Percentiles rank a stretch among this genome's conserved stretches.
phyloP scores from a whole-genome alignment of 257 asterid genomes.

The Anisodus tanguticus region DNA sequence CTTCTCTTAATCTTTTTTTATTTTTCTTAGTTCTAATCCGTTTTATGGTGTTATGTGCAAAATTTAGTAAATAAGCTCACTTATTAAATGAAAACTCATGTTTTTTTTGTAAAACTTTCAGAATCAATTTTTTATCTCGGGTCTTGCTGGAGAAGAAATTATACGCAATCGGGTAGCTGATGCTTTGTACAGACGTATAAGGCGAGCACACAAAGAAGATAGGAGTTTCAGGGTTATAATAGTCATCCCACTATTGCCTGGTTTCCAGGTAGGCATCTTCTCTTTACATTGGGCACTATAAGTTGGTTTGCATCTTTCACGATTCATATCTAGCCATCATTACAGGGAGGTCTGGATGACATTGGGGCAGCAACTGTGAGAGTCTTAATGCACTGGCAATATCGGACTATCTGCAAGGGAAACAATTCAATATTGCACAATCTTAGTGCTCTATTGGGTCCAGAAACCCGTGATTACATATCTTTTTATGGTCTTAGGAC shows the following conservation, averaged over 20 bases:
- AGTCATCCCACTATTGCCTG: conserved; percentile 92
- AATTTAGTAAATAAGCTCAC: conserved; percentile 6
- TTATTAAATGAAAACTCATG: background rate
- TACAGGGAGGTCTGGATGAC: conserved; percentile 95
- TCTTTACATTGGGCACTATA: background rate
- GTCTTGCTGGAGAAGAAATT: conserved; percentile 81
- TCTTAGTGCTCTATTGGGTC: conserved; percentile 73
- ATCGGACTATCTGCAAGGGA: conserved; percentile 83
- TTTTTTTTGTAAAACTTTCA: conserved; percentile 44
- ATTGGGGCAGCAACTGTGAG: conserved; percentile 96
- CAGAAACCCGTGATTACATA: conserved; percentile 66
- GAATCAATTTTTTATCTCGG: conserved; percentile 96
- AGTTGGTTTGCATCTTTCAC: conserved; percentile 25
- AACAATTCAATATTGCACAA: conserved; percentile 77
- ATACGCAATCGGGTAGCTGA: conserved; percentile 88
- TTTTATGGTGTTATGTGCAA: background rate
- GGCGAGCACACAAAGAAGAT: conserved; percentile 67
- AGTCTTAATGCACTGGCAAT: conserved; percentile 98
- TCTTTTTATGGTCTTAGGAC: conserved; percentile 89
- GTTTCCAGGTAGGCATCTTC: conserved; percentile 73
- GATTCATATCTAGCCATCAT: conserved; percentile 30
- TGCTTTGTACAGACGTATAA: conserved; percentile 82
- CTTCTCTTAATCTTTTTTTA: background rate
- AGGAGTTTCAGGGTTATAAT: conserved; percentile 80
- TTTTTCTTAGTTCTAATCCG: background rate